phyloP scores from a whole-genome alignment of 768 basidiomycete genomes.

The Amanita pseudoporphyria region DNA sequence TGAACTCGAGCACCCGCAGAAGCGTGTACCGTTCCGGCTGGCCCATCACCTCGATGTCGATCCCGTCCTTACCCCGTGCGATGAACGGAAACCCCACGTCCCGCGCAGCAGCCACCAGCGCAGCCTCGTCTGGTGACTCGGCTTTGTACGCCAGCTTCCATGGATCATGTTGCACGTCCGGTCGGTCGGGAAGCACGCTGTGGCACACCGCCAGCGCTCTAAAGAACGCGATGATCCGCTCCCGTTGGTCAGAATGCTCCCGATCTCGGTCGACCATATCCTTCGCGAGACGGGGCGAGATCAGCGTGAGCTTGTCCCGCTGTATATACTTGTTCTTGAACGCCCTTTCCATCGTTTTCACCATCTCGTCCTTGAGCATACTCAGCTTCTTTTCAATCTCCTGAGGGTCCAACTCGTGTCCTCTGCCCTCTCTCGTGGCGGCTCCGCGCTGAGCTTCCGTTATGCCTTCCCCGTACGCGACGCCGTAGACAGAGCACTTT shows the following conservation, averaged over 20 bases:
- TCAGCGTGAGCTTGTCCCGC: slow-evolving; percentile 72
- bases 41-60: slow-evolving; percentile 91
- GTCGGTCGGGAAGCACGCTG: slow-evolving; percentile 74
- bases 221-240: slow-evolving; percentile 76
- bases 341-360: slow-evolving; percentile 56
- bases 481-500: slow-evolving; percentile 81
- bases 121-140: slow-evolving; percentile 93
- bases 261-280: slow-evolving; percentile 53
- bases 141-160: slow-evolving; percentile 83
- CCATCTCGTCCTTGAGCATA: slow-evolving; percentile 66
- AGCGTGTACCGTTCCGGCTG: slow-evolving; percentile 74
- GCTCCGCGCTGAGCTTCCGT: slow-evolving; percentile 95
- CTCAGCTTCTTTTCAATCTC: slow-evolving; percentile 63
- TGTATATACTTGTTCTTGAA: slow-evolving; percentile 90
- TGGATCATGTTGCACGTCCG: slow-evolving; percentile 52
- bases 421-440: slow-evolving; percentile 71
- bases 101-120: slow-evolving; percentile 83
- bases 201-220: slow-evolving; percentile 94
- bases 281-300: slow-evolving; percentile 77
- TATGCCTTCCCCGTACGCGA: slow-evolving; percentile 86
- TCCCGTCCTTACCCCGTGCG: slow-evolving; percentile 54
- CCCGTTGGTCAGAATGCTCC: slow-evolving; percentile 39
- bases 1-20: slow-evolving; percentile 86
- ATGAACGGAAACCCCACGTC: slow-evolving; percentile 93
- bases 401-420: slow-evolving; percentile 53